Evolutionary conservation across 116 monocot genomes (phyloP).

Genomic region (Trichopus zeylanicus): DNA sequence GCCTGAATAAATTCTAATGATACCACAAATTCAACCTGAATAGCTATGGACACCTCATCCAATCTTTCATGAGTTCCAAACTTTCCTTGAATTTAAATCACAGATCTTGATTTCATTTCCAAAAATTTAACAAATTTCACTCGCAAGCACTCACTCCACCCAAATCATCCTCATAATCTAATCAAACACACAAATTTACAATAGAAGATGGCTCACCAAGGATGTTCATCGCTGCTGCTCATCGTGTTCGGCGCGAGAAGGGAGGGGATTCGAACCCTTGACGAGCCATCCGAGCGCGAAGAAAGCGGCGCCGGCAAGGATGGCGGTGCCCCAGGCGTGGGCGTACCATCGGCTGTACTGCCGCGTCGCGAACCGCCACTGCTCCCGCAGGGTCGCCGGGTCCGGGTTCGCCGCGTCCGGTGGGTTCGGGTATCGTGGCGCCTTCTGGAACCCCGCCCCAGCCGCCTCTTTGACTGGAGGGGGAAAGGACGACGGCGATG

Average conservation of each 20-base stretch:
- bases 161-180: no score
- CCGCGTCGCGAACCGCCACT: constrained; percentile 84
- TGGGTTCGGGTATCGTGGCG: constrained; percentile 51
- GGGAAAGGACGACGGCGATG: background rate
- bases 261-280: constrained; percentile 88
- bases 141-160: no score
- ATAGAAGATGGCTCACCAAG: background rate
- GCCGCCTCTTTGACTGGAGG: background rate
- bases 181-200: no score
- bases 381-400: constrained; percentile 75
- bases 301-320: constrained; percentile 79
- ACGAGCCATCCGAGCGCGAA: constrained; percentile 94
- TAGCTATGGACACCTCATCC: no score
- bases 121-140: no score
- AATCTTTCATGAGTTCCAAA: no score
- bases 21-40: no score
- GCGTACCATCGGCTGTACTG: constrained; percentile 91
- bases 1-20: no score
- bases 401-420: constrained; percentile 79
- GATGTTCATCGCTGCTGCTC: background rate
- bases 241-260: constrained; percentile 21
- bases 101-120: no score
- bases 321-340: constrained; percentile 91
- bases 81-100: no score
- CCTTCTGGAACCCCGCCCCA: constrained; percentile 1